These are phyloP conservation scores for Poterioochromonas sp. DNA, from an alignment of 352 stramenopile species.

Conservation along the genomic window DNA sequence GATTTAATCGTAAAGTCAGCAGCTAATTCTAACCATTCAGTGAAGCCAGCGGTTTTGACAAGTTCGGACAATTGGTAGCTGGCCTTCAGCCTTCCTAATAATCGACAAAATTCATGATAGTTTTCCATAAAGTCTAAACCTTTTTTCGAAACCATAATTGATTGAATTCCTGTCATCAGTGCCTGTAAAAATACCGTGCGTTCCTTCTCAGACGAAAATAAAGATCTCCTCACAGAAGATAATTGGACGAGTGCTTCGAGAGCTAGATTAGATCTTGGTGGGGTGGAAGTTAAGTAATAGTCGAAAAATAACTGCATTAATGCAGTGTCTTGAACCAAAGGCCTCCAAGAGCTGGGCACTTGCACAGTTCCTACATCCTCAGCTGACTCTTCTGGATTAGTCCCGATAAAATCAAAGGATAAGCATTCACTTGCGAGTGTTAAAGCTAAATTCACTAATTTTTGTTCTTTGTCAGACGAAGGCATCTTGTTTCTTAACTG, in stretches of 20 bases:
- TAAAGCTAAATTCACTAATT: conserved; percentile 82
- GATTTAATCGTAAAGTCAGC: conserved; percentile 91
- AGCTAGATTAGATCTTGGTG: conserved; percentile 83
- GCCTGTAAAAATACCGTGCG: conserved; percentile 72
- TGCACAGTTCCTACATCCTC: conserved; percentile 90
- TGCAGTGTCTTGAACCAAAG: conserved; percentile 79
- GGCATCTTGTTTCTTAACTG: conserved; percentile 45
- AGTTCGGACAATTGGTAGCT: conserved; percentile 96
- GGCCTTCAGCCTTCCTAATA: conserved; percentile 88
- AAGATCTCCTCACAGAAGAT: conserved; percentile 81
- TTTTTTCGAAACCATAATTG: conserved; percentile 83
- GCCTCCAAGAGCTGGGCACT: conserved; percentile 86
- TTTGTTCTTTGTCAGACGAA: conserved; percentile 68
- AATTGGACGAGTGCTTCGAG: conserved; percentile 92
- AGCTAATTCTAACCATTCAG: conserved; percentile 91
- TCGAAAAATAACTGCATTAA: conserved; percentile 90
- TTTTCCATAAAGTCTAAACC: conserved; percentile 96
- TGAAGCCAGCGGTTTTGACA: conserved; percentile 88
- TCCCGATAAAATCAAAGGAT: conserved; percentile 98
- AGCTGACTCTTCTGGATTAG: conserved; percentile 91
- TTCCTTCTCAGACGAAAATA: conserved; percentile 93
- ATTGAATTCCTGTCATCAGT: conserved; percentile 81
- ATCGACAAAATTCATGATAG: conserved; percentile 96
- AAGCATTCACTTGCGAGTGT: conserved; percentile 84
- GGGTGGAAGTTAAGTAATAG: conserved; percentile 83